Percentiles rank a stretch among this genome's conserved stretches.
Evolutionary conservation across 2,329 filamentous ascomycete species (phyloP).

Genomic region (Arthrinium phaeospermum): DNA sequence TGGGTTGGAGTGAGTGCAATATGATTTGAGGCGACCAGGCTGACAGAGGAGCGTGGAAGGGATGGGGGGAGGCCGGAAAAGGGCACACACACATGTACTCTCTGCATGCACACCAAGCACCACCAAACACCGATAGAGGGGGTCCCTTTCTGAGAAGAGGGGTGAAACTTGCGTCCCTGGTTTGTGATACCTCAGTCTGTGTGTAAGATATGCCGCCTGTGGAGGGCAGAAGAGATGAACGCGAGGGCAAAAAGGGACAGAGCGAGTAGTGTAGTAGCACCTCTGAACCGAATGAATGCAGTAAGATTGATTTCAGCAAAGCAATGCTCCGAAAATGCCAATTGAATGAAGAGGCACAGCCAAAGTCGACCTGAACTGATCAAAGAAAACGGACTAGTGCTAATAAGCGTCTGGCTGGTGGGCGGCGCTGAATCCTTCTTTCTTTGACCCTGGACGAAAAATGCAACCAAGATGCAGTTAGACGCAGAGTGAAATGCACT

Average conservation of each 20-base stretch:
- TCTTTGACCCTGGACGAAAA: slow-evolving; percentile 8
- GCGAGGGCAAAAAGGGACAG: slow-evolving; percentile 5
- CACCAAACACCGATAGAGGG: slow-evolving; percentile 7
- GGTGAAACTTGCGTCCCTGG: slow-evolving; percentile 17
- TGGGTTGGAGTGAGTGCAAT: slow-evolving; percentile 3
- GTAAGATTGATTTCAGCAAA: slow-evolving; percentile 17
- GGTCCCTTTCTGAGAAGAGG: slow-evolving; percentile 12
- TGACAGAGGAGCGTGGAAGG: slow-evolving; percentile 17
- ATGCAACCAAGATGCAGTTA: slow-evolving; percentile 7
- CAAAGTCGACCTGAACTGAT: slow-evolving; percentile 3
- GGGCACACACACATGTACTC: slow-evolving; percentile 10
- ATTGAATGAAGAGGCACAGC: slow-evolving; percentile 8
- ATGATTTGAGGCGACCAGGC: slow-evolving; percentile 20
- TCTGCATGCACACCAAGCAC: slow-evolving; percentile 7
- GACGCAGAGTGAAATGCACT: slow-evolving; percentile 15
- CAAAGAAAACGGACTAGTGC: slow-evolving; percentile 14
- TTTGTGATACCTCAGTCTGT: slow-evolving; percentile 5
- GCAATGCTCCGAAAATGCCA: slow-evolving; percentile 13
- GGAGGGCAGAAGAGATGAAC: not conserved
- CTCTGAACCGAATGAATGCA: slow-evolving; percentile 7
- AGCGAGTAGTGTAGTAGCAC: not conserved
- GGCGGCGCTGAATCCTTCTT: slow-evolving; percentile 16
- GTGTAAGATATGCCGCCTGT: not conserved
- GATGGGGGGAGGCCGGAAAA: slow-evolving; percentile 6
- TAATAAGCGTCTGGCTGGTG: not conserved